Base-by-base conservation (phyloP, 176 grass and related monocot genomes). In the Guadua angustifolia region DNA sequence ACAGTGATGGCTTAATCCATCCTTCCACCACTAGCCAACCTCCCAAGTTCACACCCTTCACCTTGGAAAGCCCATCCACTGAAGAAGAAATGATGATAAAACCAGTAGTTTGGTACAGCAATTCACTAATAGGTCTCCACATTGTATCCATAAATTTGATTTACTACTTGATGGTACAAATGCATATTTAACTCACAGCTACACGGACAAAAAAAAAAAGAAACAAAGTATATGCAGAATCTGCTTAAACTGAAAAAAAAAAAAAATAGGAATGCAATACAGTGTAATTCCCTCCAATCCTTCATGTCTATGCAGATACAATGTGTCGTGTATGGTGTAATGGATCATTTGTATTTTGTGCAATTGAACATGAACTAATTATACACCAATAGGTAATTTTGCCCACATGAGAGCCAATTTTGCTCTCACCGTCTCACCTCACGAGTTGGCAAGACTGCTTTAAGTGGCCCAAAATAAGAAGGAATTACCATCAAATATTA, bases 1-100 rank as follows among this genome's bases (percentile, higher is more conserved):
- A 95, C 58, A 90, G 82, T 42, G 89, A 90, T 46, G 93, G 93
- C 71, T 88, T 92, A 86, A 95, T 92, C 93, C 88, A 95, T 59
- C 90, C 82, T 81, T 95, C 93, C 60, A 92, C 49, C 88, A 95
- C 93, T 47, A 95, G 56, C 93, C 93, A 95, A 51, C 93, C 90
- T 60, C 93, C 93, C 81, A 95, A 88, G 68, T 92, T 95, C 13
- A 95, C 93, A 63, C 74, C 85, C 73, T 88, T 86, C 25, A 92
- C 88, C 68, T 92, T 92, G 12, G 79, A 70, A 43, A 92, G 75
- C 40, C 87, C 90, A 90, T 92, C 75, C 55, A 84, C 93, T 95
- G 66, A 33, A 16, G 22, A 52, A 69, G 52, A 80, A 59, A 61
- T 69, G 18, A 26, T 25, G 26, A 65, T 9, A 65, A 13, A 51